A percentile compares a stretch with the other conserved stretches of the same genome.
These are phyloP conservation scores for Psophocarpus tetragonolobus DNA, from an alignment of 306 rosid genomes.

Conservation along the genomic window DNA sequence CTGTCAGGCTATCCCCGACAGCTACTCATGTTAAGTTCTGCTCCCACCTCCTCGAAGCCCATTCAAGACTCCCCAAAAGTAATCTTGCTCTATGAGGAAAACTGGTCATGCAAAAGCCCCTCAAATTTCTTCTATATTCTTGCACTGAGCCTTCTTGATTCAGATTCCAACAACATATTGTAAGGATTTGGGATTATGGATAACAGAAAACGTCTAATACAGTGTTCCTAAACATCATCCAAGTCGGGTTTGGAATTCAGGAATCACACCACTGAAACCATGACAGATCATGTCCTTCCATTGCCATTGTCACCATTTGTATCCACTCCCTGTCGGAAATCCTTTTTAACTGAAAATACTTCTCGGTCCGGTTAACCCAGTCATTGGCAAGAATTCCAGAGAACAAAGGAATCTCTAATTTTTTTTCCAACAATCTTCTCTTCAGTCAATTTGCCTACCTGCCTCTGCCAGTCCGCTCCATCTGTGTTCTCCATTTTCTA, in stretches of 20 bases:
- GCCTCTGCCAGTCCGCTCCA: background rate
- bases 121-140: background rate
- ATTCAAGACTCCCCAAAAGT: no score
- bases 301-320: background rate
- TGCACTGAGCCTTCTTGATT: background rate
- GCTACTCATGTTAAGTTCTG: no score
- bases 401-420: background rate
- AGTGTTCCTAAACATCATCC: background rate
- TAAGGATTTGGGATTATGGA: background rate
- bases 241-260: background rate
- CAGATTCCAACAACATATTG: background rate
- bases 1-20: no score
- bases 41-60: no score
- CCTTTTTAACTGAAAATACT: background rate
- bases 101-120: no score
- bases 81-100: no score
- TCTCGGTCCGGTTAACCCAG: background rate
- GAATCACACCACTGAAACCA: background rate
- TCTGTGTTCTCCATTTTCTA: background rate
- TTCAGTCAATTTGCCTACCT: background rate
- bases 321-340: background rate
- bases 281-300: background rate
- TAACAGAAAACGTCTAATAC: background rate
- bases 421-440: background rate
- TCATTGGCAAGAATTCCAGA: background rate